Evolutionary conservation across 192 early-diverging fungal genomes (phyloP).

Genomic region (Helicostylum pulchrum): DNA sequence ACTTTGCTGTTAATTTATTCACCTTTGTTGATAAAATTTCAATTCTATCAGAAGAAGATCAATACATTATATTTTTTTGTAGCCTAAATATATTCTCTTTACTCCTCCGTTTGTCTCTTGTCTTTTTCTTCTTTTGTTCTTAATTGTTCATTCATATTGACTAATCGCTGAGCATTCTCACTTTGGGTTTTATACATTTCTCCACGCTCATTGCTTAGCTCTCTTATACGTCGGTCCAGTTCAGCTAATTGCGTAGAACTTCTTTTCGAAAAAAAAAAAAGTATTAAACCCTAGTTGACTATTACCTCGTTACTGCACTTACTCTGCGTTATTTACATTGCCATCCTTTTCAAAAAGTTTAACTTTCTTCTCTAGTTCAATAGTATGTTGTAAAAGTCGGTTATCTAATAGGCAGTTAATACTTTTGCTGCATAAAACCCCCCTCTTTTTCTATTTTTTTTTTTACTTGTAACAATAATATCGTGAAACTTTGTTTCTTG

Average conservation of each 20-base stretch:
- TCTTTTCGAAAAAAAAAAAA: too few relatives aligned
- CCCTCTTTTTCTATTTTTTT: too few relatives aligned
- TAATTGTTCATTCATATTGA: slow-evolving; percentile 80
- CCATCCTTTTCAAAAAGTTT: neutral
- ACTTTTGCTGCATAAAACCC: too few relatives aligned
- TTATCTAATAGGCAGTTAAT: neutral
- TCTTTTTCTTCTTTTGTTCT: slow-evolving; percentile 56
- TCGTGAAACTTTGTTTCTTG: slow-evolving; percentile 5
- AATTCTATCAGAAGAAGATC: slow-evolving; percentile 28
- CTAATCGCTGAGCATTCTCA: slow-evolving; percentile 85
- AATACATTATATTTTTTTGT: slow-evolving; percentile 11
- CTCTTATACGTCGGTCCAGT: slow-evolving; percentile 70
- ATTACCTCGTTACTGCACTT: neutral
- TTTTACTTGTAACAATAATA: slow-evolving; percentile 1
- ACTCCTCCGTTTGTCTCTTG: slow-evolving; percentile 64
- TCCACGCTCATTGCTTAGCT: slow-evolving; percentile 80
- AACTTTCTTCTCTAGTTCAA: slow-evolving; percentile 15
- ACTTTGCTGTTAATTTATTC: slow-evolving; percentile 26
- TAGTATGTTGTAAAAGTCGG: slow-evolving; percentile 11
- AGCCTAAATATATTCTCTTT: slow-evolving; percentile 27
- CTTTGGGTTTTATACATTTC: slow-evolving; percentile 89
- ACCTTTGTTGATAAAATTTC: slow-evolving; percentile 35
- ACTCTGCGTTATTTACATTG: neutral
- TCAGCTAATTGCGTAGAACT: slow-evolving; percentile 32
- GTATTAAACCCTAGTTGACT: too few relatives aligned